These are phyloP conservation scores for Fragaria vesca DNA, from an alignment of 306 rosid species.

Conservation along the genomic window DNA sequence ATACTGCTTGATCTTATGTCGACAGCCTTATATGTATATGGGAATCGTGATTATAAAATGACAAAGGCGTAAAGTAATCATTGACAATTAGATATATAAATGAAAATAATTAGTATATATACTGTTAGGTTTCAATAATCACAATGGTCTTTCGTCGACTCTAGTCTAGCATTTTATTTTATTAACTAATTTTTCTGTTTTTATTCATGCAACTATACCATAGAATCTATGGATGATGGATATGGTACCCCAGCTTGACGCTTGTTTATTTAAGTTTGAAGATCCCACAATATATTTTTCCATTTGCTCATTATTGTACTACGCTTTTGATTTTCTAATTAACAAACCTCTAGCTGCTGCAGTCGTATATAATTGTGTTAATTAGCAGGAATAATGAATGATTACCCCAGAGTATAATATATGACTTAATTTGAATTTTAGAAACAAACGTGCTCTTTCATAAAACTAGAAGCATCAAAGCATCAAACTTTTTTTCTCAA, in stretches of 20 bases:
- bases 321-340: not conserved
- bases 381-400: not conserved
- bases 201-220: constrained; percentile 5
- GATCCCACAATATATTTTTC: not conserved
- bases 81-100: not conserved
- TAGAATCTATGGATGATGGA: not conserved
- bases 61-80: not conserved
- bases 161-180: not conserved
- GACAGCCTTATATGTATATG: not conserved
- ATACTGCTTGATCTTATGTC: not conserved
- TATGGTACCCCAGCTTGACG: constrained; percentile 5
- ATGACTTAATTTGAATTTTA: not conserved
- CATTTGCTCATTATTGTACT: not conserved
- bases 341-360: not conserved
- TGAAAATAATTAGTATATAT: not conserved
- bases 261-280: not conserved
- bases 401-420: not conserved
- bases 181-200: not conserved
- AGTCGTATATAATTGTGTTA: not conserved
- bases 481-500: not conserved
- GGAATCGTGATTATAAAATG: not conserved
- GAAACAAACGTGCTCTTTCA: not conserved
- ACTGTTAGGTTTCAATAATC: not conserved
- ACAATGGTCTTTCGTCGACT: not conserved
- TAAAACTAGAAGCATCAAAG: not conserved